Evolutionary conservation across 2,329 filamentous ascomycete species (phyloP), one percentile per base, ranked within the genome.

Genomic region (Lachnellula hyalina): DNA sequence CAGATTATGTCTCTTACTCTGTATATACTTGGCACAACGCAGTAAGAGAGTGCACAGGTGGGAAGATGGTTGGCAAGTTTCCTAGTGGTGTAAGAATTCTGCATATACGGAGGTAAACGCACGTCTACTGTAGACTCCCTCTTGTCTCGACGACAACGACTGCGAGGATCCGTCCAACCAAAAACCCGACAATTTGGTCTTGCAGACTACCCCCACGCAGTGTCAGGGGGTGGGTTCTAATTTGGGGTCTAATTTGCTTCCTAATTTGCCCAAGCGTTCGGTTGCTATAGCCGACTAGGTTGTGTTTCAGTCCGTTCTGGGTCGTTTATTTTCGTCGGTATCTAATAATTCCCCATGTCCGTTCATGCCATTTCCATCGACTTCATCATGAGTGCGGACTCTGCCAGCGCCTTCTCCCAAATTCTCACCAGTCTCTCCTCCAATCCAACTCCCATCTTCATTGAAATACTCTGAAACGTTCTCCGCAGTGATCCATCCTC

Each of bases 401-500:
- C 80, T 77, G 25, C 84, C 84, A 1, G 82, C 85, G 8, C 85
- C 85, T 53, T 84, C 84, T 45, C 85, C 85, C 19, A 86, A 73
- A 53, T 76, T 77, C 6, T 67, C 72, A 2, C 67, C 73, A 9
- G 67, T 65, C 1, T 67, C 70, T 7, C 50, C 60, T 6, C 75
- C 81, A 60, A 88, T 86, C 81, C 87, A 93, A 67, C 93, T 91
- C 2, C 90, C 90, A 8, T 91, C 80, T 58, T 81, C 84, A 64
- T 94, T 89, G 71, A 94, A 89, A 67, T 84, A 96, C 63, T 96
- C 82, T 60, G 87, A 78, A 69, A 96, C 85, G 65, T 96, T 97
- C 54, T 96, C 93, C 8, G 89, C 88, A 15, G 93, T 97, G 67
- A 97, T 91, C 89, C 89, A 93, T 0, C 88, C 88, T 0, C 82